Evolutionary conservation across 164 flowering plant genomes (phyloP), one percentile per base, ranked within the genome.

Genomic region (Liriodendron chinense): DNA sequence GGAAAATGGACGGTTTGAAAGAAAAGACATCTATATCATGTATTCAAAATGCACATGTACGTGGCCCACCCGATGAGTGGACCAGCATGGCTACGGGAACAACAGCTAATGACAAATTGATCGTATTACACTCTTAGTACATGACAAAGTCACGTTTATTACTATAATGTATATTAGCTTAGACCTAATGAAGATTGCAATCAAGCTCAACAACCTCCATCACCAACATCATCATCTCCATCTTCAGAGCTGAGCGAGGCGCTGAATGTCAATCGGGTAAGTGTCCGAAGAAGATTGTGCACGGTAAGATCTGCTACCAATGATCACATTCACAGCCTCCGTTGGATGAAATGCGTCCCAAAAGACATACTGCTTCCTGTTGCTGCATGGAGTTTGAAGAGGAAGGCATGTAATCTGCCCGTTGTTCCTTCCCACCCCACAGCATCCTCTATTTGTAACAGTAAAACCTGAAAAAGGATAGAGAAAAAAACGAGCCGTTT

Each of bases 311-410:
- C 98, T 84, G 68, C 83, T 75, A 0, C 82, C 98, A 0, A 94
- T 71, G 13, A 94, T 62, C 4, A 69, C 47, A 71, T 94, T 92
- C 12, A 88, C 93, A 47, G 90, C 89, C 68, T 89, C 93, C 1
- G 87, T 76, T 6, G 98, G 97, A 77, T 94, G 98, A 62, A 88
- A 94, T 7, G 97, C 96, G 81, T 94, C 98, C 98, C 97, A 92
- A 68, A 90, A 92, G 20, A 91, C 18, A 65, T 89, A 79, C 69
- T 88, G 83, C 0, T 83, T 75, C 76, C 98, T 85, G 72, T 89
- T 89, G 7, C 0, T 70, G 84, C 98, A 94, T 53, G 98, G 95
- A 7, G 80, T 78, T 78, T 90, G 96, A 0, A 72, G 20, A 0
- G 97, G 98, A 3, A 93, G 84, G 73, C 98, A 94, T 64, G 97